phyloP scores from a whole-genome alignment of 257 asterid genomes.

The Lycium ferocissimum region DNA sequence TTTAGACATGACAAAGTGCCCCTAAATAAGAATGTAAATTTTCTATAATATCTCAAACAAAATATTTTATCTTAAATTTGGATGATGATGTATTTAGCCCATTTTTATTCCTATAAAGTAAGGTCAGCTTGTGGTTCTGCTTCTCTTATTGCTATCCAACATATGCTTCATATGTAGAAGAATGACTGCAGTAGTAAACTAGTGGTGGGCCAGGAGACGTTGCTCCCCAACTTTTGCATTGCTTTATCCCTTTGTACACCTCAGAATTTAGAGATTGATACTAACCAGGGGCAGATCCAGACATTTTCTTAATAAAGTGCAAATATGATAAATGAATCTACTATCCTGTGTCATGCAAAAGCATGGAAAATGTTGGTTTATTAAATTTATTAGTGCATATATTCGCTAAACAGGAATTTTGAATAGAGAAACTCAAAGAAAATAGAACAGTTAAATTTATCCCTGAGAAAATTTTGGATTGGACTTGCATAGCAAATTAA shows the following conservation, averaged over 20 bases:
- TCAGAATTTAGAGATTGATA: neutral
- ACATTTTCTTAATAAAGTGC: neutral
- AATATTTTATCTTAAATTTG: neutral
- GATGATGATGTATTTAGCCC: neutral
- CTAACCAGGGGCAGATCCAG: neutral
- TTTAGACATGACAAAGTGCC: neutral
- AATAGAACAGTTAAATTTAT: neutral
- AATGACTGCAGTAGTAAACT: neutral
- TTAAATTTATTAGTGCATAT: too few species aligned
- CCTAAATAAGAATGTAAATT: neutral
- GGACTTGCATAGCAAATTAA: neutral
- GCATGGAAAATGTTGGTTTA: neutral
- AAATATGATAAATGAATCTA: neutral
- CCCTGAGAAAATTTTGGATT: neutral
- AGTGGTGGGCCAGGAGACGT: neutral
- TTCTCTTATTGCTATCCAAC: neutral
- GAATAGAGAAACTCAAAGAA: neutral
- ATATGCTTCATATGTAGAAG: neutral
- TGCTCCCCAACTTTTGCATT: neutral
- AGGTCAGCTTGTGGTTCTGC: neutral
- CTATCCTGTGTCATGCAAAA: neutral
- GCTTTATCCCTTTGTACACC: neutral
- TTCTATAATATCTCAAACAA: neutral
- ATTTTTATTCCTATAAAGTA: neutral
- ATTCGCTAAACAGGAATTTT: neutral